Base-by-base conservation (phyloP, 352 stramenopile genomes). In the Saprolegnia diclina region DNA sequence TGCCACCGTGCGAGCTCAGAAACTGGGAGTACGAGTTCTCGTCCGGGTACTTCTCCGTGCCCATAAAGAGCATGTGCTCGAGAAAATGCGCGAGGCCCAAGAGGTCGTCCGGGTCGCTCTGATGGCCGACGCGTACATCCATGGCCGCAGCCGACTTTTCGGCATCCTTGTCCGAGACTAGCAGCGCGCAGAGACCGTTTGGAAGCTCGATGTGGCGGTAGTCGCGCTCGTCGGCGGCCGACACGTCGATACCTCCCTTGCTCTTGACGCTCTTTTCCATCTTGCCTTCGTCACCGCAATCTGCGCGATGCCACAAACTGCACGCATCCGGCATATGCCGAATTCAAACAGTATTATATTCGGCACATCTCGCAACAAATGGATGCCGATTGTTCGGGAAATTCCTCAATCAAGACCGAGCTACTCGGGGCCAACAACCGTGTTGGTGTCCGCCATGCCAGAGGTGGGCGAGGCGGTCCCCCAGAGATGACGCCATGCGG, bases 11-110 rank as follows among this genome's bases (percentile, higher is more conserved):
- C 6, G 76, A 67, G 24, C 71, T 79, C 2, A 98, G 72, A 72
- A 89, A 97, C 45, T 79, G 71, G 45, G 75, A 73, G 67, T 92
- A 97, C 7, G 73, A 82, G 74, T 93, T 85, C 74, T 97, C 91
- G 46, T 92, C 77, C 14, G 91, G 91, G 75, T 97, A 98, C 71
- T 94, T 89, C 52, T 95, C 77, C 26, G 89, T 97, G 13, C 93
- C 93, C 22, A 98, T 71, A 72, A 98, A 98, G 1, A 97, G 74
- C 89, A 98, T 96, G 81, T 97, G 91, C 71, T 98, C 93, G 56
- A 74, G 72, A 55, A 97, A 91, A 48, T 92, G 84, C 45, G 84
- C 83, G 5, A 91, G 71, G 1, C 84, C 84, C 13, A 83, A 79
- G 11, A 92, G 40, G 40, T 88, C 61, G 32, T 77, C 63, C 11